Conservation (phyloP, 225 moss, liverwort and hornwort species). For the Ulota crispa region DNA sequence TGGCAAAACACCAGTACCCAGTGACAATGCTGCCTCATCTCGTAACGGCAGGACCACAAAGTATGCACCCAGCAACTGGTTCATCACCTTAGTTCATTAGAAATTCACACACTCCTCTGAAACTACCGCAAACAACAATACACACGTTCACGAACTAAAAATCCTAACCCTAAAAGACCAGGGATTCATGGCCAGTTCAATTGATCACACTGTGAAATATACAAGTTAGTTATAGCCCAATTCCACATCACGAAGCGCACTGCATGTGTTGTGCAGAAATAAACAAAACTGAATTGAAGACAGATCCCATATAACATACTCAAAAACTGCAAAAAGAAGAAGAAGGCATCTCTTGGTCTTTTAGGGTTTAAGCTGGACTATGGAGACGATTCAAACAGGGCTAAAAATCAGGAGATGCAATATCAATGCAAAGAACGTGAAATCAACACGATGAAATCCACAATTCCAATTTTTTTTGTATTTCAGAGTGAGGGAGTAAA, state of each 20-base stretch:
- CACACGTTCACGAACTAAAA: background rate
- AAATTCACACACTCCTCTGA: background rate
- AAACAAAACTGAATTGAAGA: background rate
- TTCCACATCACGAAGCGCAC: background rate
- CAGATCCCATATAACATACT: background rate
- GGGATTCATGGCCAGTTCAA: background rate
- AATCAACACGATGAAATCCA: background rate
- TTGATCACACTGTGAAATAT: background rate
- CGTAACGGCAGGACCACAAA: conserved; percentile 65
- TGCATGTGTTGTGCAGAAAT: background rate
- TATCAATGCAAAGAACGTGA: background rate
- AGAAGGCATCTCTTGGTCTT: background rate
- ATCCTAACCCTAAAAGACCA: background rate
- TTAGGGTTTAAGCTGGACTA: background rate
- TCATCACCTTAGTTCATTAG: conserved; percentile 26
- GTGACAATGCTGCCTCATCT: conserved; percentile 68
- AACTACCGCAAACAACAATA: conserved; percentile 12
- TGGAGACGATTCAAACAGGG: background rate
- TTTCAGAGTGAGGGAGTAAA: background rate
- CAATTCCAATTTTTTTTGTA: background rate
- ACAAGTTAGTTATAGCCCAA: background rate
- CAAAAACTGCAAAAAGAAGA: background rate
- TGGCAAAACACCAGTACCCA: conserved; percentile 58
- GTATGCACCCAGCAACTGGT: conserved; percentile 61
- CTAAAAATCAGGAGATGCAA: conserved; percentile 3